These are phyloP conservation scores for Aspergillus wentii DNA, from an alignment of 495 filamentous ascomycete genomes.

Conservation along the genomic window DNA sequence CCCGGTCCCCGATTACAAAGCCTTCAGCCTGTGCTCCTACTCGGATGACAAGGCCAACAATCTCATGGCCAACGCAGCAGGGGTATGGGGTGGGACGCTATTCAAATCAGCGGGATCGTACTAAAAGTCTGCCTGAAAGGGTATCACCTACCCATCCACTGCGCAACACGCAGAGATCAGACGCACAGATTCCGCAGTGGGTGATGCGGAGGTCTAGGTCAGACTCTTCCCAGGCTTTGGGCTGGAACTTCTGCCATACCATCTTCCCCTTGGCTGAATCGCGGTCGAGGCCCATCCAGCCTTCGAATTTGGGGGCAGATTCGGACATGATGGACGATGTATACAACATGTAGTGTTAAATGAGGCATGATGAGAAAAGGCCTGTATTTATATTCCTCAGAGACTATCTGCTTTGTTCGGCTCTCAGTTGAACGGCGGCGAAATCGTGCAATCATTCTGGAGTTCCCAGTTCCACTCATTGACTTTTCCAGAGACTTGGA, in stretches of 20 bases:
- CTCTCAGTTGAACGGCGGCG: too few species aligned
- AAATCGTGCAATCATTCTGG: too few species aligned
- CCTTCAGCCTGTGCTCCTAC: slow-evolving; percentile 57
- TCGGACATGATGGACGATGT: too few species aligned
- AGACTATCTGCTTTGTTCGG: too few species aligned
- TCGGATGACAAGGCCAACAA: slow-evolving; percentile 65
- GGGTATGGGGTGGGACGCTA: too few species aligned
- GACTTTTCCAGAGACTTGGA: too few species aligned
- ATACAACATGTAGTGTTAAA: too few species aligned
- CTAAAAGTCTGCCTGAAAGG: too few species aligned
- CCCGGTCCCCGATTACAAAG: slow-evolving; percentile 69
- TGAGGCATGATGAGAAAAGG: too few species aligned
- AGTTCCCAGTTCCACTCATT: too few species aligned
- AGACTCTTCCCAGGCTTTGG: slow-evolving; percentile 69
- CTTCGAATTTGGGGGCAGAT: slow-evolving; percentile 67
- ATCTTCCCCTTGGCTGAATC: slow-evolving; percentile 57
- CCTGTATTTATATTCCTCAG: too few species aligned
- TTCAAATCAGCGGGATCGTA: too few species aligned
- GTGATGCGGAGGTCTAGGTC: slow-evolving; percentile 48
- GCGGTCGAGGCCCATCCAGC: slow-evolving; percentile 63
- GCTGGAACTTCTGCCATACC: slow-evolving; percentile 62
- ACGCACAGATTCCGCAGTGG: slow-evolving; percentile 25
- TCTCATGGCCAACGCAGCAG: slow-evolving; percentile 68
- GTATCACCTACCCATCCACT: slow-evolving; percentile 59
- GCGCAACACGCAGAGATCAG: slow-evolving; percentile 62